Evolutionary conservation across 2,329 filamentous ascomycete genomes (phyloP).

Genomic region (Xylaria hypoxylon): DNA sequence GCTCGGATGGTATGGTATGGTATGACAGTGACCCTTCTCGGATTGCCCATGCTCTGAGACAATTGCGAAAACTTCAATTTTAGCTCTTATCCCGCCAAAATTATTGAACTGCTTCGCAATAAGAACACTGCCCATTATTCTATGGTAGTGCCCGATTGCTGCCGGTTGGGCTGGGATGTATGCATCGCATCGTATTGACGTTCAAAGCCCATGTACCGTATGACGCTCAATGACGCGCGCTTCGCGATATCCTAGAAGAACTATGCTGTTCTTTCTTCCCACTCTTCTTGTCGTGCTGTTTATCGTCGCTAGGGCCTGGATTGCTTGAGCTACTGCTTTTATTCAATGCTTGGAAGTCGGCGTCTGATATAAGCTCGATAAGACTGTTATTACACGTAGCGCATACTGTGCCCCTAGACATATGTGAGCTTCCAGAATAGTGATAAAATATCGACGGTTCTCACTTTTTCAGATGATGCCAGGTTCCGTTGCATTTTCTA

Average conservation of each 20-base stretch:
- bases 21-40: background rate
- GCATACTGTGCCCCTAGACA: slow-evolving; percentile 24
- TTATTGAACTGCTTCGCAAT: background rate
- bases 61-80: background rate
- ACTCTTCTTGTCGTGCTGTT: slow-evolving; percentile 32
- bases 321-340: slow-evolving; percentile 5
- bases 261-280: slow-evolving; percentile 34
- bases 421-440: background rate
- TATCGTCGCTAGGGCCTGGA: slow-evolving; percentile 9
- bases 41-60: background rate
- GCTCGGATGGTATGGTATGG: background rate
- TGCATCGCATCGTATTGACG: background rate
- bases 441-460: background rate
- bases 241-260: slow-evolving; percentile 28
- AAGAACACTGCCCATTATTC: background rate
- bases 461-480: slow-evolving; percentile 34
- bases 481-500: slow-evolving; percentile 29
- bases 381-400: slow-evolving; percentile 32
- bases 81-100: background rate
- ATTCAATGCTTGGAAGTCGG: slow-evolving; percentile 24
- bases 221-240: slow-evolving; percentile 25
- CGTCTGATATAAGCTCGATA: slow-evolving; percentile 30
- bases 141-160: background rate
- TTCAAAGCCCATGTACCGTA: background rate
- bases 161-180: background rate